Conservation (phyloP, 2,329 filamentous ascomycete genomes). For the Monosporascus sp. region DNA sequence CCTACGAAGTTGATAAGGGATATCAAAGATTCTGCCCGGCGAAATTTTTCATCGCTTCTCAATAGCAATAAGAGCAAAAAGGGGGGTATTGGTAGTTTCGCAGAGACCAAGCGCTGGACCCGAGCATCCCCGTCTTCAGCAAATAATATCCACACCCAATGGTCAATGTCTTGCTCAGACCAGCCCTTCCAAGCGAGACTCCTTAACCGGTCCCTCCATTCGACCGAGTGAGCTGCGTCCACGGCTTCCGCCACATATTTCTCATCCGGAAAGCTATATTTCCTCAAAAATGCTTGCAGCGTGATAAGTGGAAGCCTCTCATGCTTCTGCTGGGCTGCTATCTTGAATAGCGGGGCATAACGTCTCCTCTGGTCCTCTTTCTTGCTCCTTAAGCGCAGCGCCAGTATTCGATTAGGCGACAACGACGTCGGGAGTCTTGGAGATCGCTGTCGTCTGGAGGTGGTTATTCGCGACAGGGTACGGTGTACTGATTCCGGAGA, state of each 20-base stretch:
- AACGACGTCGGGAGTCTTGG: constrained; percentile 5
- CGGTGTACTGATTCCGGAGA: constrained; percentile 9
- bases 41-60: constrained; percentile 28
- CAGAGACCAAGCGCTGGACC: constrained; percentile 30
- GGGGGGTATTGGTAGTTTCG: constrained; percentile 29
- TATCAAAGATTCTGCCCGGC: constrained; percentile 23
- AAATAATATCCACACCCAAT: constrained; percentile 38
- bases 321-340: constrained; percentile 11
- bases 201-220: constrained; percentile 28
- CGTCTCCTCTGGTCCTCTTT: constrained; percentile 11
- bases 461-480: constrained; percentile 18
- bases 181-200: constrained; percentile 28
- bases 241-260: constrained; percentile 7
- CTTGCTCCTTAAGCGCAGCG: constrained; percentile 17
- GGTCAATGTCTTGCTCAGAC: constrained; percentile 27
- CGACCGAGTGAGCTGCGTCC: constrained; percentile 8
- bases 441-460: constrained; percentile 10
- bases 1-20: constrained; percentile 29
- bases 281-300: constrained; percentile 19
- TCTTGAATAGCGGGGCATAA: constrained; percentile 9
- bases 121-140: constrained; percentile 29
- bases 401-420: constrained; percentile 20
- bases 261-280: constrained; percentile 17
- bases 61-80: constrained; percentile 35
- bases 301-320: constrained; percentile 24